Percentiles rank a stretch among this genome's conserved stretches.
phyloP scores from a whole-genome alignment of 169 alveolate genomes.

The Plasmodium relictum region DNA sequence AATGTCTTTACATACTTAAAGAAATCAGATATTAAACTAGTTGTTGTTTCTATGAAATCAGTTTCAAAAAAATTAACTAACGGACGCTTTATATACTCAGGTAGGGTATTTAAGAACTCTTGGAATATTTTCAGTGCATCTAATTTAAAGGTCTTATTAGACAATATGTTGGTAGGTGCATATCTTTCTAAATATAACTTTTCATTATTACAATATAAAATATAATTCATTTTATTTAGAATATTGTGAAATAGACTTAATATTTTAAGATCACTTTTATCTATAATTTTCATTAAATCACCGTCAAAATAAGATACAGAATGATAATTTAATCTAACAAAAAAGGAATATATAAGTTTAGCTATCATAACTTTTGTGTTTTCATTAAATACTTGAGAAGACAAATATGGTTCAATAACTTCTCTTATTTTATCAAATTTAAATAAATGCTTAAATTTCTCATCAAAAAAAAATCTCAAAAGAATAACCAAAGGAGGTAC shows the following conservation, averaged over 20 bases:
- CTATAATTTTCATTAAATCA: conserved; percentile 6
- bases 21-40: background rate
- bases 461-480: conserved; percentile 23
- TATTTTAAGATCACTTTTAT: conserved; percentile 20
- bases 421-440: conserved; percentile 14
- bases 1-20: background rate
- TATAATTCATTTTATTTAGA: conserved; percentile 27
- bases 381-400: conserved; percentile 1
- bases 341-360: conserved; percentile 45
- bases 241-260: conserved; percentile 38
- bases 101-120: conserved; percentile 25
- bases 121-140: conserved; percentile 41
- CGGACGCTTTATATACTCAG: background rate
- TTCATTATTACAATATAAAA: conserved; percentile 25
- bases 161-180: conserved; percentile 16
- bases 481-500: conserved; percentile 6
- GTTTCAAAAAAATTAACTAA: conserved; percentile 43
- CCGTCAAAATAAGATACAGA: conserved; percentile 25
- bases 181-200: conserved; percentile 32
- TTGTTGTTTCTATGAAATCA: conserved; percentile 8
- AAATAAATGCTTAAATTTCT: conserved; percentile 20
- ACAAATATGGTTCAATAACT: conserved; percentile 7
- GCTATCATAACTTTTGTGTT: conserved; percentile 26
- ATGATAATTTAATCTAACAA: conserved; percentile 20
- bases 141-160: conserved; percentile 17